These are phyloP conservation scores for Arabis alpina DNA, from an alignment of 345 rosid genomes.

Conservation along the genomic window DNA sequence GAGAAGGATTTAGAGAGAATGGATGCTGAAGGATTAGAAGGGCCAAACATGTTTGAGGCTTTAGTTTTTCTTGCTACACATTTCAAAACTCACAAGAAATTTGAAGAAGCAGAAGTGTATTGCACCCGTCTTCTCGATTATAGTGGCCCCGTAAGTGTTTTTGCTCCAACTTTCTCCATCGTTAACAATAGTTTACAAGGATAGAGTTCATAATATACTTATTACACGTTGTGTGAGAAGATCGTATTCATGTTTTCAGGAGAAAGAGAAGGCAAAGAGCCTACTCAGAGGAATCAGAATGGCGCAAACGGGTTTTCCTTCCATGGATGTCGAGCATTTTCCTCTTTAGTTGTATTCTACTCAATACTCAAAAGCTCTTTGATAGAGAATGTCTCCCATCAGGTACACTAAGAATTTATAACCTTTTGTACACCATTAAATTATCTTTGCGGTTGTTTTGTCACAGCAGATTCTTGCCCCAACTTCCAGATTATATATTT, in stretches of 20 bases:
- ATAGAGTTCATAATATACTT: conserved; percentile 8
- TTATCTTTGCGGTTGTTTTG: conserved; percentile 15
- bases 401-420: conserved; percentile 23
- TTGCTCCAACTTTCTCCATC: conserved; percentile 10
- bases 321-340: conserved; percentile 76
- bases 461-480: conserved; percentile 8
- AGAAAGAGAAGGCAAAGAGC: conserved; percentile 86
- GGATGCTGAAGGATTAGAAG: conserved; percentile 97
- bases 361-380: conserved; percentile 29
- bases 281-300: conserved; percentile 75
- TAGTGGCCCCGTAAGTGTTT: conserved; percentile 80
- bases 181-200: neutral
- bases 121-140: conserved; percentile 93
- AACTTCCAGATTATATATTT: neutral
- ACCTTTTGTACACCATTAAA: conserved; percentile 17
- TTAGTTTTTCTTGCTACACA: conserved; percentile 77
- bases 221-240: conserved; percentile 3
- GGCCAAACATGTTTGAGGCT: conserved; percentile 91
- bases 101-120: conserved; percentile 94
- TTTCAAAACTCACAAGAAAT: conserved; percentile 65
- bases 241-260: conserved; percentile 54
- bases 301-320: conserved; percentile 62
- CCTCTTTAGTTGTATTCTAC: conserved; percentile 52
- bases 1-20: conserved; percentile 89
- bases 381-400: conserved; percentile 33